Base-by-base conservation (phyloP, 345 rosid genomes). In the Cardamine chenopodiifolia region DNA sequence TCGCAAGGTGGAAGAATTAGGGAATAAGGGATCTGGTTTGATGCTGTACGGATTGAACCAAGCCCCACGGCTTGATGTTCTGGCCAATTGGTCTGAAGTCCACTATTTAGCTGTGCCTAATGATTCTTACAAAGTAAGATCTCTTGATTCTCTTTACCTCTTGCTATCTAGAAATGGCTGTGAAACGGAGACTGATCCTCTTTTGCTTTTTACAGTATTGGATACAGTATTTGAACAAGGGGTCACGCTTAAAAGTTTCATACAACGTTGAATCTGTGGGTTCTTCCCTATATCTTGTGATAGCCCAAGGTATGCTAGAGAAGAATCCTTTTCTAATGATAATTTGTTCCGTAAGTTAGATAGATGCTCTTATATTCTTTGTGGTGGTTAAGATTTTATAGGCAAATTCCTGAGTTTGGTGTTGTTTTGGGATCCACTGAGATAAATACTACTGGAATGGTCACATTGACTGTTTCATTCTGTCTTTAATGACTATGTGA, bases 51-150 rank as follows among this genome's bases (percentile, higher is more conserved):
- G 89, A 53, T 85, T 92, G 55, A 85, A 83, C 58, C 82, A 88
- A 71, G 2, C 86, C 65, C 97, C 99, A 5, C 50, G 85, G 61
- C 97, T 95, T 53, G 87, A 90, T 77, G 85, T 83, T 66, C 73
- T 75, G 34, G 67, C 82, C 17, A 82, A 71, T 44, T 95, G 98
- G 98, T 83, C 89, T 10, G 79, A 79, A 66, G 65, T 62, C 57
- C 73, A 75, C 59, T 85, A 68, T 62, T 56, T 80, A 66, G 72
- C 90, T 75, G 85, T 92, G 50, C 83, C 83, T 3, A 76, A 90
- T 44, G 96, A 87, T 81, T 86, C 97, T 78, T 83, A 88, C 84
- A 75, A 82, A 96, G 99, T 81, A 75, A 70, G 86, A 79, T 83
- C 74, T 72, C 37, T 50, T 13, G 12, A 1, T 34, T 35, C 22